Base-by-base conservation (phyloP, 2,329 filamentous ascomycete species). In the Aspergillus sp. region DNA sequence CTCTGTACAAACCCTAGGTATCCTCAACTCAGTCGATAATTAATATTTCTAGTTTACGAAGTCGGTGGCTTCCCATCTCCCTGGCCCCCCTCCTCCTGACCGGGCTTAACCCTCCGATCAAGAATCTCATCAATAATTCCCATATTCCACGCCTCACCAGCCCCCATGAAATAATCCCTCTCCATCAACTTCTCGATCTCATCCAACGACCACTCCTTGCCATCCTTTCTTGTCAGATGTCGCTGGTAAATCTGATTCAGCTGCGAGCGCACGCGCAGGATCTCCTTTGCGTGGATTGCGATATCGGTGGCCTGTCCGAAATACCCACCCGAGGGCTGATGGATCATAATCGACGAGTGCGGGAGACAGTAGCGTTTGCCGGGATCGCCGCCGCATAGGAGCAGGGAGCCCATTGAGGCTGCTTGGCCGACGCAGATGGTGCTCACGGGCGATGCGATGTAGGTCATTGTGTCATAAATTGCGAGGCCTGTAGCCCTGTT, bases 401-500 rank as follows among this genome's bases (percentile, higher is more conserved):
- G 75, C 27, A 98, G 76, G 1, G 85, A 88, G 4, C 90, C 93
- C 93, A 98, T 98, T 3, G 86, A 93, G 1, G 93, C 91, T 0
- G 94, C 93, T 60, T 94, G 88, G 5, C 93, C 93, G 39, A 98
- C 80, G 62, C 93, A 97, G 29, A 98, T 93, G 0, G 93, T 98
- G 39, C 86, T 91, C 0, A 98, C 89, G 1, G 91, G 88, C 2
- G 87, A 87, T 50, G 85, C 83, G 64, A 98, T 97, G 68, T 98
- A 98, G 57, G 85, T 83, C 91, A 98, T 97, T 8, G 93, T 98
- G 66, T 98, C 93, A 76, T 98, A 98, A 61, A 98, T 97, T 28
- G 93, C 90, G 50, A 84, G 73, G 39, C 68, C 65, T 67, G 33
- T 6, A 19, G 19, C 7, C 26, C 27, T 29, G 32, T 44, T 43